phyloP scores from a whole-genome alignment of 495 filamentous ascomycete genomes.

The Tuber indicum region DNA sequence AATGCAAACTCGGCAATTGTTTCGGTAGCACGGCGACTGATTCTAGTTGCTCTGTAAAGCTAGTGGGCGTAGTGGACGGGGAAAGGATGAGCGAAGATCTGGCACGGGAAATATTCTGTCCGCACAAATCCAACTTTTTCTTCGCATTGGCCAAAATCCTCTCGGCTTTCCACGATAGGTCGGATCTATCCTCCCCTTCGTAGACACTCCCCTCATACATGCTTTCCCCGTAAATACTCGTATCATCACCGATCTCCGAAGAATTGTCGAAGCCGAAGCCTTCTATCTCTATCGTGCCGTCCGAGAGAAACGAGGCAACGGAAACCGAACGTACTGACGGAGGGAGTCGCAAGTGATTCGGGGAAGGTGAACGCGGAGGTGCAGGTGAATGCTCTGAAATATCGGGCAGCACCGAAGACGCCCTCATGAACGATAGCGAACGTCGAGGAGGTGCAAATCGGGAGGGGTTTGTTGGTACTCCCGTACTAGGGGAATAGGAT shows the following conservation, averaged over 20 bases:
- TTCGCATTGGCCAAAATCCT: conserved; percentile 40
- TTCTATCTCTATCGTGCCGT: conserved; percentile 41
- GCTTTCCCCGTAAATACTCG: conserved; percentile 33
- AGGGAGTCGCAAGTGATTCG: conserved; percentile 9
- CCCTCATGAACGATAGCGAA: conserved; percentile 22
- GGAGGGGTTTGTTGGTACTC: conserved; percentile 8
- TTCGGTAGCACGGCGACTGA: conserved; percentile 28
- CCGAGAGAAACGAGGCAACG: conserved; percentile 39
- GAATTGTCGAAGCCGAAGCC: conserved; percentile 41
- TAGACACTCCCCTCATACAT: conserved; percentile 41
- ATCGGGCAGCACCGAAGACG: conserved; percentile 36
- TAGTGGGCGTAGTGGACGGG: conserved; percentile 34
- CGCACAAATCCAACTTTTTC: conserved; percentile 41
- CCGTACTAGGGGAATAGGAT: background rate
- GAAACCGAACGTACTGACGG: conserved; percentile 33
- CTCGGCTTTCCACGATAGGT: conserved; percentile 36
- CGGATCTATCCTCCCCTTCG: conserved; percentile 30
- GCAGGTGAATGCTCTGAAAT: conserved; percentile 38
- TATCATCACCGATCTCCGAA: conserved; percentile 35
- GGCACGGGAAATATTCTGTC: conserved; percentile 41
- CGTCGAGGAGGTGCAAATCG: conserved; percentile 32
- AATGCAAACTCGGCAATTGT: conserved; percentile 9
- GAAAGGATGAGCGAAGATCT: conserved; percentile 35
- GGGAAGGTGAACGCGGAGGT: conserved; percentile 30
- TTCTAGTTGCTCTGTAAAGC: conserved; percentile 35